These are phyloP conservation scores for Exserohilum turcica DNA, from an alignment of 2,329 filamentous ascomycete genomes.

Conservation along the genomic window DNA sequence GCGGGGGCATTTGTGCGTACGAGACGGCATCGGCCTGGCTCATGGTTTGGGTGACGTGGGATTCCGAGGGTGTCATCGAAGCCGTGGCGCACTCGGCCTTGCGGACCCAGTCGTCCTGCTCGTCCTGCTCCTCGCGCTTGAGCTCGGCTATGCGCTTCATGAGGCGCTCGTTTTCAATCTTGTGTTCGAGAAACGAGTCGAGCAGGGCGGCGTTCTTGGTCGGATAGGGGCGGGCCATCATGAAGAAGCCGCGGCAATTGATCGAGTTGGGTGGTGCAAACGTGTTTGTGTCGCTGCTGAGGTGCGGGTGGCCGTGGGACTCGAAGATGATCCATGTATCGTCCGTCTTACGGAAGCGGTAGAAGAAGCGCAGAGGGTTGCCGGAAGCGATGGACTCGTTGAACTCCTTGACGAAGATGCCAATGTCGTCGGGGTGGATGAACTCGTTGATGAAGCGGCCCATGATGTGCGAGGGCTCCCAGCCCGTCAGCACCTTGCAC, in stretches of 20 bases:
- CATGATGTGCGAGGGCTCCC: conserved; percentile 70
- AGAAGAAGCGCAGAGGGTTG: conserved; percentile 82
- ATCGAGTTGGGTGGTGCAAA: conserved; percentile 63
- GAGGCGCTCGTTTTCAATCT: conserved; percentile 91
- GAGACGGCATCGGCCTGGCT: conserved; percentile 43
- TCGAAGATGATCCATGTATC: conserved; percentile 81
- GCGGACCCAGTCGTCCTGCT: conserved; percentile 68
- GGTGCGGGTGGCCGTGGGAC: conserved; percentile 89
- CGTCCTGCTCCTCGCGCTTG: conserved; percentile 82
- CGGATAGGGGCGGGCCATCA: conserved; percentile 89
- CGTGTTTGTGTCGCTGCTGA: conserved; percentile 70
- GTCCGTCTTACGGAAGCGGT: conserved; percentile 78
- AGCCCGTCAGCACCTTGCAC: conserved; percentile 74
- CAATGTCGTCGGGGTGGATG: conserved; percentile 83
- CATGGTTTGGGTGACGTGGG: conserved; percentile 47
- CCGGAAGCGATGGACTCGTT: conserved; percentile 85
- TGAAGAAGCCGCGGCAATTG: conserved; percentile 87
- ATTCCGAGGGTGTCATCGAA: conserved; percentile 52
- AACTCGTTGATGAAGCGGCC: conserved; percentile 79
- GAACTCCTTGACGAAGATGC: conserved; percentile 83
- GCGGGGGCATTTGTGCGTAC: conserved; percentile 66
- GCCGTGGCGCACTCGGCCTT: conserved; percentile 55
- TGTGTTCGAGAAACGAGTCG: conserved; percentile 94
- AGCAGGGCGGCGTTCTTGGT: conserved; percentile 83
- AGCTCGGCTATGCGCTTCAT: conserved; percentile 83